Evolutionary conservation across 2,329 filamentous ascomycete genomes (phyloP).

Genomic region (Pseudogymnoascus sp.): DNA sequence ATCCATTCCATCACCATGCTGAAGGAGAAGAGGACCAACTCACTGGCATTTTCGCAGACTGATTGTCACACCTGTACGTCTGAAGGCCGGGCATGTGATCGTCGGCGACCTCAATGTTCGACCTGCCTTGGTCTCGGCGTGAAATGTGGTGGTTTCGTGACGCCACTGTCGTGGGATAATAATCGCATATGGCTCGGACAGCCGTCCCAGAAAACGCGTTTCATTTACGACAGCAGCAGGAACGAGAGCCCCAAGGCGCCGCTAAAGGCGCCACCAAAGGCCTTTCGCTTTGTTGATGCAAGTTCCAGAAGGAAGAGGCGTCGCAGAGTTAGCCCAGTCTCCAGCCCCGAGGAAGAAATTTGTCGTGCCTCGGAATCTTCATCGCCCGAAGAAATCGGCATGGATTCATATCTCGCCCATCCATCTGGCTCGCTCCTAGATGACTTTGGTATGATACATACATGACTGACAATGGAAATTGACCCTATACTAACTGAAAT

Average conservation of each 20-base stretch:
- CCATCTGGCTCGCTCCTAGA: background rate
- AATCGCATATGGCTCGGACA: slow-evolving; percentile 9
- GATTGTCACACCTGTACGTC: slow-evolving; percentile 23
- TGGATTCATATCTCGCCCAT: background rate
- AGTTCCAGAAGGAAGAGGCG: slow-evolving; percentile 4
- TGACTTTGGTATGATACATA: background rate
- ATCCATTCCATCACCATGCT: background rate
- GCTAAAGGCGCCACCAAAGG: background rate
- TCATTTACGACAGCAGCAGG: background rate
- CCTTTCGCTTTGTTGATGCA: slow-evolving; percentile 4
- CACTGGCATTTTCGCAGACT: slow-evolving; percentile 19
- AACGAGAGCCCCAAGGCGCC: background rate
- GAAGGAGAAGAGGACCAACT: slow-evolving; percentile 26
- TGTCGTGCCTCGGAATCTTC: background rate
- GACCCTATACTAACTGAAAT: background rate
- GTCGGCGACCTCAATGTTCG: slow-evolving; percentile 19
- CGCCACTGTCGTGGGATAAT: slow-evolving; percentile 16
- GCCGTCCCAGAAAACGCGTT: background rate
- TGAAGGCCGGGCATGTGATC: slow-evolving; percentile 19
- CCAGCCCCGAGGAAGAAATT: background rate
- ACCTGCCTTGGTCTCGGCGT: slow-evolving; percentile 17
- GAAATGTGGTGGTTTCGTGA: slow-evolving; percentile 15
- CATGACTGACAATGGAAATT: background rate
- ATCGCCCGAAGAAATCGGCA: background rate
- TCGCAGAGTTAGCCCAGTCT: background rate